Evolutionary conservation across 1,284 basidiomycete species (phyloP).

Genomic region (Apiotrichum porosum): DNA sequence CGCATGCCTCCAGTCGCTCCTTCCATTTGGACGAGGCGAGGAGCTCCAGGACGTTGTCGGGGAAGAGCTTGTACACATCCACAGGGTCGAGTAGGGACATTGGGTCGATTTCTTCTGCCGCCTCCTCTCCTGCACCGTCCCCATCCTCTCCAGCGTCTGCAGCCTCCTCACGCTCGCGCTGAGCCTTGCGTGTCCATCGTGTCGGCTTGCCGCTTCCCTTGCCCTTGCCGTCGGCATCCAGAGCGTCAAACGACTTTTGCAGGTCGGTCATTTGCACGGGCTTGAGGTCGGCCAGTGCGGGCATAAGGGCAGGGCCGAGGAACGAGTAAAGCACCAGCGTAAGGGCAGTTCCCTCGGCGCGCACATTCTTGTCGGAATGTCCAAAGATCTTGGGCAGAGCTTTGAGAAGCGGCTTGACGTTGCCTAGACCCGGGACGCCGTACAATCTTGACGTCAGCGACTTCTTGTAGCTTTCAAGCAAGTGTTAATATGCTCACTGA

Average conservation of each 20-base stretch:
- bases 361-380: slow-evolving; percentile 93
- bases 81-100: slow-evolving; percentile 78
- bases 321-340: slow-evolving; percentile 77
- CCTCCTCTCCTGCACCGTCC: slow-evolving; percentile 40
- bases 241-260: slow-evolving; percentile 77
- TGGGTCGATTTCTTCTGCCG: slow-evolving; percentile 61
- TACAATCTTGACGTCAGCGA: slow-evolving; percentile 55
- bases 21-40: slow-evolving; percentile 96
- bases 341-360: slow-evolving; percentile 80
- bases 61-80: slow-evolving; percentile 69
- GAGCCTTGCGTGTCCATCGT: slow-evolving; percentile 71
- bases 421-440: slow-evolving; percentile 71
- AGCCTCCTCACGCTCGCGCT: slow-evolving; percentile 64
- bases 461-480: background rate
- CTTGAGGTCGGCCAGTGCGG: slow-evolving; percentile 87
- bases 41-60: slow-evolving; percentile 65
- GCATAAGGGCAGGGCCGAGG: slow-evolving; percentile 80
- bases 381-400: slow-evolving; percentile 86
- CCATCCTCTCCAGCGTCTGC: slow-evolving; percentile 45
- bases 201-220: slow-evolving; percentile 74
- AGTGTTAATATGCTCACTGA: slow-evolving; percentile 49
- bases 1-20: slow-evolving; percentile 87
- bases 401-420: slow-evolving; percentile 74
- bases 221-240: slow-evolving; percentile 78
- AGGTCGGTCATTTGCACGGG: slow-evolving; percentile 98